Evolutionary conservation across 2,329 filamentous ascomycete species (phyloP), one percentile per base, ranked within the genome.

Genomic region (Macrophomina phaseolina): DNA sequence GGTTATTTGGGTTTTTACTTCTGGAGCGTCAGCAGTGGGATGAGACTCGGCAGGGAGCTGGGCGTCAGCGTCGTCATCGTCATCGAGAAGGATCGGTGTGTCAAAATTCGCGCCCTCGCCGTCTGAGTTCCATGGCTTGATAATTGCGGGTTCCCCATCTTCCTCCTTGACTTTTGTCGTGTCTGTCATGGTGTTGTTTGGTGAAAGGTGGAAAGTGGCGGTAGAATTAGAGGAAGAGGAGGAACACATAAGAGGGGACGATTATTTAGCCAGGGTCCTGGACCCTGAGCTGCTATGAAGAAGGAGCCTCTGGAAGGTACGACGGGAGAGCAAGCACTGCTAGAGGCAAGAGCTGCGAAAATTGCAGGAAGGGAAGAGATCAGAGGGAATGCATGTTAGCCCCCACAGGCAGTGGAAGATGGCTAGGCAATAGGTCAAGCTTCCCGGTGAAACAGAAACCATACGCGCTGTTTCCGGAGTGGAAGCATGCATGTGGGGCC

Each of bases 191-290:
- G 49, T 52, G 49, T 28, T 18, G 23, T 38, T 38, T 18, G 12
- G 18, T 11, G 2, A 8, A 23, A 6, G 23, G 30, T 14, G 46
- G 3, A 23, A 32, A 7, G 34, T 34, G 38, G 55, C 32, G 32
- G 52, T 55, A 16, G 34, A 18, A 36, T 40, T 61, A 14, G 32
- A 61, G n/a, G 40, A 61, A 12, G 32, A 34, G 42, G 56, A 49
- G 56, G 30, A 48, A 23, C 32, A 62, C 11, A 16, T 34, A 8
- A 12, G 58, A 36, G n/a, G 58, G 46, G 5, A 5, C 1, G 32
- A 14, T 28, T 49, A 49, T 49, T 38, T 40, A 45, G 28, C 23
- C 9, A 1, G 16, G 42, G n/a, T n/a, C 7, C 38, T 60, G 40
- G 40, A 46, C 55, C 38, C 38, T 34, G 40, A 7, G 28, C 6